Base-by-base conservation (phyloP, 192 early-diverging fungal species). In the Coemansia sp. region DNA sequence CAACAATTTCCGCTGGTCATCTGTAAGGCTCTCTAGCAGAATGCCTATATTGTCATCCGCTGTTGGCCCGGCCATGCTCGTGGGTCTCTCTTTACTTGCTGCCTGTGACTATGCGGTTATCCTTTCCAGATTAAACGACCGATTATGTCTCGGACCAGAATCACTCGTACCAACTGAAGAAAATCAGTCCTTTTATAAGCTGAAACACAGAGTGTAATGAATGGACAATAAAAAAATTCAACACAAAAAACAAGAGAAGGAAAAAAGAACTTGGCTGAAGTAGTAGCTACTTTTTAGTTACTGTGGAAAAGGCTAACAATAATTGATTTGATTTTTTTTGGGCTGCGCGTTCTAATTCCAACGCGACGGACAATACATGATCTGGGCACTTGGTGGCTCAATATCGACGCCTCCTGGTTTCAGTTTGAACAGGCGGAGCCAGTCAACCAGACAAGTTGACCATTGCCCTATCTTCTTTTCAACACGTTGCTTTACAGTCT, bases 11-110 rank as follows among this genome's bases (percentile, higher is more conserved):
- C 63, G 65, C 66, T 80, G 56, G 63, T 40, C 36, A 52, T 72
- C 73, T 32, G 65, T 66, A 15, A 80, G 69, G 3, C 48, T 41
- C n/a, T 74, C 77, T 10, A 80, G 62, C 3, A 46, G 57, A 0
- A 59, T 16, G 10, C 55, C 55, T 37, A 19, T 11, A 37, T 52
- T 12, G 16, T 41, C 39, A 22, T 13, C 22, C 19, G 4, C 21
- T 6, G 19, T 22, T 26, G 51, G 15, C 4, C 0, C 18, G 3
- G 19, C 18, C 51, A 54, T 54, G 43, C 43, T 45, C 43, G 43
- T 45, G 8, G 43, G 43, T 45, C 43, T 5, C 13, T 3, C 13
- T 45, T 45, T 49, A 6, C 18, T 49, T 49, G 47, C n/a, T 6
- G 11, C n/a, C 18, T n/a, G n/a, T 49, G 18, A 49, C 13, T 7